Evolutionary conservation across 257 asterid species (phyloP).

Genomic region (Nicotiana tomentosiformis): DNA sequence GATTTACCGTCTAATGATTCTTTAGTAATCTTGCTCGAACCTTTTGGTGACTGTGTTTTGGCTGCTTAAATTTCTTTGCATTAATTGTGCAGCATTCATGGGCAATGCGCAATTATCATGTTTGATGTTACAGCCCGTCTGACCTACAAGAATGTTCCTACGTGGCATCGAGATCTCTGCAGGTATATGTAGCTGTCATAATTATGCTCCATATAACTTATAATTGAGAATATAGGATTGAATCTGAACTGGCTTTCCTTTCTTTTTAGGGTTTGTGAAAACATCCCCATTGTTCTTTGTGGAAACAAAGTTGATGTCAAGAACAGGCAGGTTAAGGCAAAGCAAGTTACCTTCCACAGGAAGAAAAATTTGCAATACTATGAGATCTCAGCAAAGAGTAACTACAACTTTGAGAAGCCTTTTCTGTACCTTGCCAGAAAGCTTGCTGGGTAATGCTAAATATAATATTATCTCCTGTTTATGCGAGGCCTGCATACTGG

Average conservation of each 20-base stretch:
- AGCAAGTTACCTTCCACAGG: conserved; percentile 72
- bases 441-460: conserved; percentile 54
- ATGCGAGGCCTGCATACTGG: background rate
- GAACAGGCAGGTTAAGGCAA: conserved; percentile 75
- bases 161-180: conserved; percentile 87
- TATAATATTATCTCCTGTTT: background rate
- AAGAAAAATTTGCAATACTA: conserved; percentile 68
- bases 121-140: conserved; percentile 74
- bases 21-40: background rate
- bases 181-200: conserved; percentile 23
- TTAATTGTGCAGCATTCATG: conserved; percentile 52
- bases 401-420: conserved; percentile 84
- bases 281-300: conserved; percentile 63
- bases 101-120: conserved; percentile 82
- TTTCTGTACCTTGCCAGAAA: conserved; percentile 61
- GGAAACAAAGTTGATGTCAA: conserved; percentile 82
- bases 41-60: background rate
- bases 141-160: conserved; percentile 80
- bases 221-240: background rate
- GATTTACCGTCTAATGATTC: background rate
- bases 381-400: conserved; percentile 76
- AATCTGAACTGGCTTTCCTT: background rate
- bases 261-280: conserved; percentile 53
- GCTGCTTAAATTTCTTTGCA: background rate
- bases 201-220: background rate